phyloP scores from a whole-genome alignment of 108 stramenopile species.

The Phaeodactylum tricornutum region DNA sequence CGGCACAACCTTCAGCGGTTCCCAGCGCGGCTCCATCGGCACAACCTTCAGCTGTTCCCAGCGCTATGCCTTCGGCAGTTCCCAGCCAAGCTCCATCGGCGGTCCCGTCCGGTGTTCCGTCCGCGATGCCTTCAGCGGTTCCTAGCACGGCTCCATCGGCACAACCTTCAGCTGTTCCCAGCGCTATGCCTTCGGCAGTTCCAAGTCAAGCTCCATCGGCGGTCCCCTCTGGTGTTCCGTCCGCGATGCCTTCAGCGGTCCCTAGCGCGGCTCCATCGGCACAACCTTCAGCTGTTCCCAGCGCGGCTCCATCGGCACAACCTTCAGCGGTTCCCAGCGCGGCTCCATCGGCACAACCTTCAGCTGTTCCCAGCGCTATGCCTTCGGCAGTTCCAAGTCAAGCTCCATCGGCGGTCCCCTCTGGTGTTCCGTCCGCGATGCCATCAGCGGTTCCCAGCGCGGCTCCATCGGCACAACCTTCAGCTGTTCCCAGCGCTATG shows the following conservation, averaged over 20 bases:
- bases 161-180: constrained; percentile 5
- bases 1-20: no score
- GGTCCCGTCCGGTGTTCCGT: no score
- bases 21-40: no score
- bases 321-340: background rate
- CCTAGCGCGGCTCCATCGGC: background rate
- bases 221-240: background rate
- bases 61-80: no score
- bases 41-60: no score
- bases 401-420: constrained; percentile 5
- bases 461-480: constrained; percentile 12
- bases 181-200: constrained; percentile 8
- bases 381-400: background rate
- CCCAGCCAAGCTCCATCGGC: no score
- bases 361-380: background rate
- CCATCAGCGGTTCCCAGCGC: constrained; percentile 8
- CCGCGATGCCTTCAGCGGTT: no score
- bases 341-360: background rate
- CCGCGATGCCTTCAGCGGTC: background rate
- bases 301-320: background rate
- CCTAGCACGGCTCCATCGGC: no score
- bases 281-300: background rate
- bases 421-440: constrained; percentile 17
- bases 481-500: constrained; percentile 20
- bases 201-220: constrained; percentile 17